Evolutionary conservation across 2,329 filamentous ascomycete species (phyloP).

Genomic region (Diaporthe sp.): DNA sequence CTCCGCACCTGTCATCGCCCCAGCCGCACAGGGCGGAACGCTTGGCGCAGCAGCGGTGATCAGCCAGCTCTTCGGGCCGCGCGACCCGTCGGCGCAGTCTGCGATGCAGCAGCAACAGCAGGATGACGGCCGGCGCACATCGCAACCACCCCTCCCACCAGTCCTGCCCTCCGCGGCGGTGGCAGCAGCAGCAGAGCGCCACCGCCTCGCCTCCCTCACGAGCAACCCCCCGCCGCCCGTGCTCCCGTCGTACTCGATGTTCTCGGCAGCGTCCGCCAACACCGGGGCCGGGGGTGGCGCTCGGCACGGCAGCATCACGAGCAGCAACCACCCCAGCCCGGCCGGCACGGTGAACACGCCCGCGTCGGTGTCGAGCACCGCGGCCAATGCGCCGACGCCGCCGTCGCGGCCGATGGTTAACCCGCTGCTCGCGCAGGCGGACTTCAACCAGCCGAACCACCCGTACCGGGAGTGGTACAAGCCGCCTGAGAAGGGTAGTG

Average conservation of each 20-base stretch:
- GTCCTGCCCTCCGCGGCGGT: constrained; percentile 27
- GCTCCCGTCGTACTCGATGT: constrained; percentile 21
- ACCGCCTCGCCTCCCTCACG: constrained; percentile 37
- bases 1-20: constrained; percentile 14
- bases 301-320: constrained; percentile 29
- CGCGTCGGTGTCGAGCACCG: constrained; percentile 36
- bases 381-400: constrained; percentile 44
- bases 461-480: constrained; percentile 88
- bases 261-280: background rate
- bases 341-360: constrained; percentile 37
- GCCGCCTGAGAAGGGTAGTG: constrained; percentile 67
- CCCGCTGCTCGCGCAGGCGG: constrained; percentile 76
- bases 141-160: constrained; percentile 39
- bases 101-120: constrained; percentile 30
- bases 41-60: constrained; percentile 21
- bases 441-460: constrained; percentile 83
- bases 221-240: constrained; percentile 37
- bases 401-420: constrained; percentile 67
- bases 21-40: constrained; percentile 22
- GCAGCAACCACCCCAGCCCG: constrained; percentile 38
- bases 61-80: constrained; percentile 34
- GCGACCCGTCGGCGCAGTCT: background rate
- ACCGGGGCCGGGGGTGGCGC: background rate
- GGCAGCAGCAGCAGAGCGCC: constrained; percentile 40
- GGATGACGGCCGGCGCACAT: constrained; percentile 5